These are phyloP conservation scores for Skeletonema grethae DNA, from an alignment of 108 stramenopile genomes.

Conservation along the genomic window DNA sequence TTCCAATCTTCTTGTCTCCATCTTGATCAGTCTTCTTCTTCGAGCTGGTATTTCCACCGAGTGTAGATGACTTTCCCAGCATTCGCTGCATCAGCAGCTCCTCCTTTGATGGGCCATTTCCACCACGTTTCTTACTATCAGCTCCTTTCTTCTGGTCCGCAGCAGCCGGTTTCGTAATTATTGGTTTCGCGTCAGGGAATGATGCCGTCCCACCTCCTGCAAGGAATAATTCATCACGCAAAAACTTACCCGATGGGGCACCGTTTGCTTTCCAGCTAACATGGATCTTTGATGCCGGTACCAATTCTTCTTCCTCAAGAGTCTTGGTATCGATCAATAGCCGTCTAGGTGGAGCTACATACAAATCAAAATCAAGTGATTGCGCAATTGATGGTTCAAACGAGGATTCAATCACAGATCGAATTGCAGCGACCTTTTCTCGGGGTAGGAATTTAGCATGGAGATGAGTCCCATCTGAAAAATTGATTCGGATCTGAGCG, in stretches of 20 bases:
- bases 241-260: constrained; percentile 19
- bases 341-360: constrained; percentile 77
- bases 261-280: constrained; percentile 64
- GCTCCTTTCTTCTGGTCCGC: neutral
- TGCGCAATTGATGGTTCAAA: constrained; percentile 24
- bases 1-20: constrained; percentile 37
- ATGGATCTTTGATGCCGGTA: constrained; percentile 82
- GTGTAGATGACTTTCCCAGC: constrained; percentile 36
- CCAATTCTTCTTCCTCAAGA: constrained; percentile 63
- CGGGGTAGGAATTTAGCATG: constrained; percentile 67
- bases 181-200: constrained; percentile 47
- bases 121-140: constrained; percentile 5
- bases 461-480: constrained; percentile 62
- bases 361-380: constrained; percentile 65
- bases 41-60: constrained; percentile 17
- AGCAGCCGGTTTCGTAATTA: constrained; percentile 16
- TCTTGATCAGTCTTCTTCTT: constrained; percentile 21
- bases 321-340: constrained; percentile 49
- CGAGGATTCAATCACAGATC: constrained; percentile 34
- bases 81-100: constrained; percentile 51
- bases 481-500: constrained; percentile 64
- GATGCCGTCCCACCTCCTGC: constrained; percentile 10
- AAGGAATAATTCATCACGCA: constrained; percentile 41
- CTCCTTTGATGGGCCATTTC: constrained; percentile 35
- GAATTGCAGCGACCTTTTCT: constrained; percentile 54